A percentile compares a stretch with the other conserved stretches of the same genome.
Conservation (phyloP, 306 rosid genomes). For the Rubus parviflorus region DNA sequence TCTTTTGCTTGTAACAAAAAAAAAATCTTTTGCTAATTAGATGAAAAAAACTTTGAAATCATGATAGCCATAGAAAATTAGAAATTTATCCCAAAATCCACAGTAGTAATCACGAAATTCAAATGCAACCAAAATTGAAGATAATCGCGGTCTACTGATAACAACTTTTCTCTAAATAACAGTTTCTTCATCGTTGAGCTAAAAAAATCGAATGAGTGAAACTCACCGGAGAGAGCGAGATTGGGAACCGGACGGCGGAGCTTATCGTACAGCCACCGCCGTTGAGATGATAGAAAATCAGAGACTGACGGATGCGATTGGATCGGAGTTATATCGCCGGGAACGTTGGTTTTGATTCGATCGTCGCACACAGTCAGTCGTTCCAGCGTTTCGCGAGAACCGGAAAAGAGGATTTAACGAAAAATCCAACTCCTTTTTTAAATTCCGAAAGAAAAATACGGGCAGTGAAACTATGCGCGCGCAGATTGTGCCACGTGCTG, state of each 20-base stretch:
- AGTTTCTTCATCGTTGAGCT: not conserved
- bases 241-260: conserved; percentile 32
- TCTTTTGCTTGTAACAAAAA: not conserved
- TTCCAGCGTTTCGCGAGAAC: not conserved
- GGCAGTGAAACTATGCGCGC: not conserved
- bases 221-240: conserved; percentile 40
- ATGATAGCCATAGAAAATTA: not conserved
- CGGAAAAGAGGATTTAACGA: conserved; percentile 13
- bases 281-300: conserved; percentile 8
- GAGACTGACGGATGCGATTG: conserved; percentile 32
- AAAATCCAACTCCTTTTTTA: not conserved
- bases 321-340: not conserved
- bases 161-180: not conserved
- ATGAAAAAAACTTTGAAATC: not conserved
- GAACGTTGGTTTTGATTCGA: not conserved
- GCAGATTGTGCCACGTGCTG: conserved; percentile 12
- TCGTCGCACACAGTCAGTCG: not conserved
- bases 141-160: not conserved
- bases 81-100: not conserved
- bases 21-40: not conserved
- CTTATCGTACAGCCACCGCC: conserved; percentile 44
- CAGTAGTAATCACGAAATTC: not conserved
- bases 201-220: not conserved
- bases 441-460: not conserved
- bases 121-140: not conserved